These are phyloP conservation scores for Tripidium arundinaceum DNA, from an alignment of 202 grass and related monocot species.

Conservation along the genomic window DNA sequence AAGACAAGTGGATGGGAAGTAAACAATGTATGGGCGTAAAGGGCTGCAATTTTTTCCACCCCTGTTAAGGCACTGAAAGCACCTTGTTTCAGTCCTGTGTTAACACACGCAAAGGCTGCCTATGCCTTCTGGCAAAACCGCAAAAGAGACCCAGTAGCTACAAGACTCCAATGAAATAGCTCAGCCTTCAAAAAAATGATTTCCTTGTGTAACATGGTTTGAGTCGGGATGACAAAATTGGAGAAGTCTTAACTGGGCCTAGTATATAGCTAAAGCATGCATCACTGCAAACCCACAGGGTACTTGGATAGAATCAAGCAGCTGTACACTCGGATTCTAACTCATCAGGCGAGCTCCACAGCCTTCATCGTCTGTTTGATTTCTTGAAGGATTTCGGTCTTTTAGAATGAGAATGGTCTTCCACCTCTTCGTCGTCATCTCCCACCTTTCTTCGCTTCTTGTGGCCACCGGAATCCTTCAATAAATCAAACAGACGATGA, in stretches of 20 bases:
- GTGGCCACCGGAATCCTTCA: conserved; percentile 53
- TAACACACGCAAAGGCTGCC: too few species aligned
- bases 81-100: too few species aligned
- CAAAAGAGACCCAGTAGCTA: background rate
- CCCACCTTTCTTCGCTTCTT: conserved; percentile 49
- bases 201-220: background rate
- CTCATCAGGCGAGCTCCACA: background rate
- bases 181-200: background rate
- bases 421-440: conserved; percentile 58
- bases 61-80: background rate
- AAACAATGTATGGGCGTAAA: background rate
- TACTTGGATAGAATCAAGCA: background rate
- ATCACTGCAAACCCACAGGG: background rate
- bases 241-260: background rate
- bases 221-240: background rate
- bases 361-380: conserved; percentile 41
- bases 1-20: too few species aligned
- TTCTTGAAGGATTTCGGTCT: conserved; percentile 44
- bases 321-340: conserved; percentile 9
- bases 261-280: background rate
- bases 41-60: too few species aligned
- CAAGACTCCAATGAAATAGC: background rate
- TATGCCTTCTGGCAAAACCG: background rate
- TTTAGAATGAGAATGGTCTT: conserved; percentile 28
- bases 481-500: conserved; percentile 48